Percentiles rank a stretch among this genome's conserved stretches.
Conservation (phyloP, 2,329 filamentous ascomycete genomes). For the Sclerotinia spermophila region DNA sequence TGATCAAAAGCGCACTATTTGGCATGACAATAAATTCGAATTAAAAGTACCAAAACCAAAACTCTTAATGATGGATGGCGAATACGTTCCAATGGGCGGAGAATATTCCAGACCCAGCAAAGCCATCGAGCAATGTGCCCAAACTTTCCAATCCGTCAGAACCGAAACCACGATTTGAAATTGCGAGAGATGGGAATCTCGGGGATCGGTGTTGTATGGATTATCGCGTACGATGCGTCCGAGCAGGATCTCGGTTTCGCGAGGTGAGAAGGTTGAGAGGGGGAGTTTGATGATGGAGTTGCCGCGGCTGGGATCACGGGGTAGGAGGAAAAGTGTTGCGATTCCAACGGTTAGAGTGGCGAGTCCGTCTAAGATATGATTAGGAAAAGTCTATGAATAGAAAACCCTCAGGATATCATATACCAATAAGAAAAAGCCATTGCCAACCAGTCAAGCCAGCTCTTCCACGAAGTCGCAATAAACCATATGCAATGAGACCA, state of each 20-base stretch:
- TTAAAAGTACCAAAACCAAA: conserved; percentile 40
- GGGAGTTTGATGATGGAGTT: conserved; percentile 13
- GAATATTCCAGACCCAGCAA: conserved; percentile 15
- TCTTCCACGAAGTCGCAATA: conserved; percentile 51
- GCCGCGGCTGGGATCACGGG: conserved; percentile 15
- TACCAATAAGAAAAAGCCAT: conserved; percentile 46
- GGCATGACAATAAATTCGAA: conserved; percentile 47
- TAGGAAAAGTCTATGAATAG: conserved; percentile 25
- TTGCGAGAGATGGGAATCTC: conserved; percentile 17
- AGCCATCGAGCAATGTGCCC: conserved; percentile 18
- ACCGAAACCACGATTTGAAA: conserved; percentile 13
- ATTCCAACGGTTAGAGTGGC: conserved; percentile 25
- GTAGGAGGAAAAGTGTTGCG: conserved; percentile 9
- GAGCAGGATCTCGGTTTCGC: conserved; percentile 12
- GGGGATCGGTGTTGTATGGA: conserved; percentile 16
- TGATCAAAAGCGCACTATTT: conserved; percentile 39
- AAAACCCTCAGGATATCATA: not conserved
- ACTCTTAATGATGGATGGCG: conserved; percentile 22
- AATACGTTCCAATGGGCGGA: conserved; percentile 14
- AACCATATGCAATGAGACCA: conserved; percentile 47
- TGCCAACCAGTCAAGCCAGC: conserved; percentile 54
- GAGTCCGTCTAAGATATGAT: conserved; percentile 16
- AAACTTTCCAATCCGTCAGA: conserved; percentile 18
- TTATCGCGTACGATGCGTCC: conserved; percentile 14
- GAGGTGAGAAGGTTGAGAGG: conserved; percentile 7